Percentiles rank a stretch among this genome's conserved stretches.
Evolutionary conservation across 495 filamentous ascomycete species (phyloP).

Genomic region (Clohesyomyces aquaticus): DNA sequence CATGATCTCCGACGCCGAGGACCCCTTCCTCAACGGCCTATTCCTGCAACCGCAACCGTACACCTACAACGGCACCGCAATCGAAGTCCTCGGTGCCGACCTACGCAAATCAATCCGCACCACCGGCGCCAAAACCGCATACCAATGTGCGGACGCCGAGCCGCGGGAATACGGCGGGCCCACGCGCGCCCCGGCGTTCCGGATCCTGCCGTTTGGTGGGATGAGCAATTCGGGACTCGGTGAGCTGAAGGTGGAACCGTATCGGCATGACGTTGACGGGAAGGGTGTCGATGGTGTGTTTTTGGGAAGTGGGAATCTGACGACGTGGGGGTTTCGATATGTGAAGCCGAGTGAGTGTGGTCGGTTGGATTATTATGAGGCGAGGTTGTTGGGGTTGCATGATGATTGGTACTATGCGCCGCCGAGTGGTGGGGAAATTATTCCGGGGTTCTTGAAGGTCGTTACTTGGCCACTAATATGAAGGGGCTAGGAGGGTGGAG

Average conservation of each 20-base stretch:
- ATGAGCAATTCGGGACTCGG: background rate
- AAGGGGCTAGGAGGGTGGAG: too few relatives aligned
- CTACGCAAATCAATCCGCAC: background rate
- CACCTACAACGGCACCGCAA: too few relatives aligned
- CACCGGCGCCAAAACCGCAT: conserved; percentile 1
- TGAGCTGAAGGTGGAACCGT: background rate
- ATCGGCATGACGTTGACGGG: background rate
- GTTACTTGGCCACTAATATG: background rate
- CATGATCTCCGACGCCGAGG: conserved; percentile 3
- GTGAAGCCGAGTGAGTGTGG: too few relatives aligned
- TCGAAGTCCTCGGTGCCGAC: background rate
- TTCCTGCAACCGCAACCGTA: background rate
- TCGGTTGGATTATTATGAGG: conserved; percentile 2
- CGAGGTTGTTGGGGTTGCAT: background rate
- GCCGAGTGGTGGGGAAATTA: background rate
- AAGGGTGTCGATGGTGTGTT: background rate
- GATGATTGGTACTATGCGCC: background rate
- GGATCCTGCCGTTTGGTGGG: conserved; percentile 2
- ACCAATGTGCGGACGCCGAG: background rate
- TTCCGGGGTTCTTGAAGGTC: conserved; percentile 9
- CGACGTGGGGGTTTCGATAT: conserved; percentile 4
- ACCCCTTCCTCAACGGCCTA: background rate
- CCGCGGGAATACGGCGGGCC: background rate
- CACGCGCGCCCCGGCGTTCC: background rate
- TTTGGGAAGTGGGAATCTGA: background rate